Percentiles rank a stretch among this genome's conserved stretches.
Conservation (phyloP, 345 rosid genomes). For the Gossypium sturtianum region DNA sequence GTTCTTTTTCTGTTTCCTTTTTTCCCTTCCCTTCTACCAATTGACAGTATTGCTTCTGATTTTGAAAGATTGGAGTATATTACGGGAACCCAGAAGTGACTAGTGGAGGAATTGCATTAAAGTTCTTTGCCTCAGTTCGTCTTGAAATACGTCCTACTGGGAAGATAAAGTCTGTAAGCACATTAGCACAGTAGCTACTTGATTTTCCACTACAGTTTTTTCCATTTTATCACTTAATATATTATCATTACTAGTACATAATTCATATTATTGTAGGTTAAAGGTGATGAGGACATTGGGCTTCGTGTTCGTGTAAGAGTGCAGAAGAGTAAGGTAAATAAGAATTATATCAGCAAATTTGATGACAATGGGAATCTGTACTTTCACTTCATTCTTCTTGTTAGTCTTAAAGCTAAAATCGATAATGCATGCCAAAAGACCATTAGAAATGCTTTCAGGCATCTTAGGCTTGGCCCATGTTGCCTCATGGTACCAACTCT, state of each 20-base stretch:
- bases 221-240: neutral
- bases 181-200: slow-evolving; percentile 33
- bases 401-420: neutral
- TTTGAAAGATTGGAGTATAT: slow-evolving; percentile 80
- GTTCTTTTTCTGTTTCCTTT: neutral
- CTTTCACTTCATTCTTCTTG: neutral
- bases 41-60: slow-evolving; percentile 17
- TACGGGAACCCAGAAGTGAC: slow-evolving; percentile 99
- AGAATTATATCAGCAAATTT: slow-evolving; percentile 15
- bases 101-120: slow-evolving; percentile 92
- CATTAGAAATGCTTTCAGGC: neutral
- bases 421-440: neutral
- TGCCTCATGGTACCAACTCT: neutral
- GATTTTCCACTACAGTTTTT: neutral
- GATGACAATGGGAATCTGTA: neutral
- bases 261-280: slow-evolving; percentile 34
- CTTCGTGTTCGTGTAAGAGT: slow-evolving; percentile 90
- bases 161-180: slow-evolving; percentile 94
- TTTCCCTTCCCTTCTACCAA: neutral
- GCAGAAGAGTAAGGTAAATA: slow-evolving; percentile 87
- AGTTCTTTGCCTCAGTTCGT: slow-evolving; percentile 92
- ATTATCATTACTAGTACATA: slow-evolving; percentile 4
- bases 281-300: slow-evolving; percentile 95
- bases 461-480: neutral
- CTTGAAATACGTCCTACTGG: slow-evolving; percentile 89